Evolutionary conservation across 1,284 basidiomycete species (phyloP), one percentile per base, ranked within the genome.

Genomic region (Cutaneotrichosporon sp.): DNA sequence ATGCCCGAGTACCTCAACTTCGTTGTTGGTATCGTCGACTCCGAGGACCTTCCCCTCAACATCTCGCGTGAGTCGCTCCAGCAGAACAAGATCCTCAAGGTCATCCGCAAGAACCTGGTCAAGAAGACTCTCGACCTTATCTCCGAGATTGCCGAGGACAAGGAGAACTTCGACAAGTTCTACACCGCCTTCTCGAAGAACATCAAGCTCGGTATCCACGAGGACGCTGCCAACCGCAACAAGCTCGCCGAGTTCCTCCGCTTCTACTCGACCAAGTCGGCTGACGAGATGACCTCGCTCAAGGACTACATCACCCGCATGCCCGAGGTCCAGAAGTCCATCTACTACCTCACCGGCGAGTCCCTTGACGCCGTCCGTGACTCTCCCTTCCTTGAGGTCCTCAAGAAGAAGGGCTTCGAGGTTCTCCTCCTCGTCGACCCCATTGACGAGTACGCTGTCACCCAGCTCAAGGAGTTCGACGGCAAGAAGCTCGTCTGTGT

Each of bases 1-100:
- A 97, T 98, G 73, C 96, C 96, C 69, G 96, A 98, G 79, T 99
- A 98, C 83, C 90, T 98, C 77, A 98, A 97, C 85, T 98, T 98
- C 74, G 86, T 97, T 79, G 97, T 97, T 84, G 92, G 79, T 82
- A 94, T 96, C 72, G 96, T 99, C 78, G 96, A 99, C 82, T 98
- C 94, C 33, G 96, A 99, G 81, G 94, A 99, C 78, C 85, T 99
- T 24, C 94, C 94, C 41, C 88, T 98, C 74, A 99, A 99, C 84
- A 97, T 99, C 78, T 98, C 94, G 54, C 93, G 96, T 80, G 96
- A 99, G 83, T 97, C 93, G 29, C 86, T 99, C 55, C 94, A 99
- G 79, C 96, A 98, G 78, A 98, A 97, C 86, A 98, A 98, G 87
- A 98, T 99, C 66, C 86, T 99, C 71, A 99, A 98, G 84, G 68